Evolutionary conservation across 2,329 filamentous ascomycete species (phyloP).

Genomic region (Alternaria novae-zelandiae): DNA sequence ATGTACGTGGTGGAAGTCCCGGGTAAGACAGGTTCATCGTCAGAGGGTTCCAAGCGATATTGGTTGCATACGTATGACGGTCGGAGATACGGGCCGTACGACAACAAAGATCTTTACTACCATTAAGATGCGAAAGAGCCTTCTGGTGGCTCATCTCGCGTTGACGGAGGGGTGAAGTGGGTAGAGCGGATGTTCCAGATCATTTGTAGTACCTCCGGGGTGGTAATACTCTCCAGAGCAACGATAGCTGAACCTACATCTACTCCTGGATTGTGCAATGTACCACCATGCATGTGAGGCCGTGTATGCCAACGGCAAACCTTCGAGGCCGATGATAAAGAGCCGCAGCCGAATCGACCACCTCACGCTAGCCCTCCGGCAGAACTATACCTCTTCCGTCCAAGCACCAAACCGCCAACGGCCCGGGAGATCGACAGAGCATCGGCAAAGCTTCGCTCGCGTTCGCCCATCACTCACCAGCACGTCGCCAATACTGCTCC

Average conservation of each 20-base stretch:
- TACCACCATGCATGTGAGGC: neutral
- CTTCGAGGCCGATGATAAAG: neutral
- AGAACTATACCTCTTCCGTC: neutral
- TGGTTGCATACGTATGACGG: neutral
- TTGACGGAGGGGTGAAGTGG: neutral
- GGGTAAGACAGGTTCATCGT: no score
- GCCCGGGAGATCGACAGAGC: constrained; percentile 15
- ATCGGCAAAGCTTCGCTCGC: neutral
- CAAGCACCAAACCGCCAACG: constrained; percentile 1
- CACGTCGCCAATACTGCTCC: neutral
- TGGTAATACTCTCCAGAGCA: neutral
- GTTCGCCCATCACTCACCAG: neutral
- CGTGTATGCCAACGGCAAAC: neutral
- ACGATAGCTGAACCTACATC: neutral
- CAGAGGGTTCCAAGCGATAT: neutral
- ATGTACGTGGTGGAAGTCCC: neutral
- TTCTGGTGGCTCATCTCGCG: neutral
- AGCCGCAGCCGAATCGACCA: neutral
- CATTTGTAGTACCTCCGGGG: neutral
- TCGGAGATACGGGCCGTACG: neutral
- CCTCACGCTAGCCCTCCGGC: neutral
- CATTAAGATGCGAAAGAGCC: neutral
- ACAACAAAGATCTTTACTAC: neutral
- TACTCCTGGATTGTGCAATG: neutral
- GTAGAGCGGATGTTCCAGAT: neutral